Base-by-base conservation (phyloP, 1,139 yeast species). In the Magnusiomyces fungicola region DNA sequence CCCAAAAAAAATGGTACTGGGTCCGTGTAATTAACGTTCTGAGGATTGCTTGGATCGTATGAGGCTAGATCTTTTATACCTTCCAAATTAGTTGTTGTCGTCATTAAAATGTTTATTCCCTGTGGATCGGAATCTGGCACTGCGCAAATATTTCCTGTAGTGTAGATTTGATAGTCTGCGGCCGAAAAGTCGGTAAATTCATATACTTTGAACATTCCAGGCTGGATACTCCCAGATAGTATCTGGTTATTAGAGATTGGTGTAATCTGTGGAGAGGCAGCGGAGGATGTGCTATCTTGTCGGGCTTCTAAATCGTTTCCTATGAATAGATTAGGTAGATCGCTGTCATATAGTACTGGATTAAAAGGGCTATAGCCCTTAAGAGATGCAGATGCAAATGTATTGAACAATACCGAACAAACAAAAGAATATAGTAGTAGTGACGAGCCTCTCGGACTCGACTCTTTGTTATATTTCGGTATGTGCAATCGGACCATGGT, bases 161-260 rank as follows among this genome's bases (percentile, higher is more conserved):
- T 7, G 22, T 18, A 41, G 9, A 19, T 25, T 12, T 24, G 27
- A 7, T 18, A 14, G 25, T 3, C 3, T 10, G 36, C 4, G 12
- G 19, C 3, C 18, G 44, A 16, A 29, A 41, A 7, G 37, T 41
- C 30, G 12, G 36, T 3, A 3, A 41, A 24, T 9, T 24, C 10
- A 14, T 41, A 41, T 4, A 41, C n/a, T 7, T 41, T 36, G 25
- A 29, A 41, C 9, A 19, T 27, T 6, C 44, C 44, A 18, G 36
- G 37, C 2, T 29, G 5, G 2, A 41, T n/a, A 5, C 16, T 4
- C 3, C 25, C 19, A 14, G 23, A 21, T n/a, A 42, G 16, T 9
- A 43, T 16, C 12, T 47, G 43, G 30, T 19, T 49, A 22, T 24
- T 32, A 4, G 48, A 21, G 12, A 50, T 22, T 2, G 33, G 16